Percentiles rank a stretch among this genome's conserved stretches.
Evolutionary conservation across 352 stramenopile genomes (phyloP).

Genomic region (Globisporangium perplexum): DNA sequence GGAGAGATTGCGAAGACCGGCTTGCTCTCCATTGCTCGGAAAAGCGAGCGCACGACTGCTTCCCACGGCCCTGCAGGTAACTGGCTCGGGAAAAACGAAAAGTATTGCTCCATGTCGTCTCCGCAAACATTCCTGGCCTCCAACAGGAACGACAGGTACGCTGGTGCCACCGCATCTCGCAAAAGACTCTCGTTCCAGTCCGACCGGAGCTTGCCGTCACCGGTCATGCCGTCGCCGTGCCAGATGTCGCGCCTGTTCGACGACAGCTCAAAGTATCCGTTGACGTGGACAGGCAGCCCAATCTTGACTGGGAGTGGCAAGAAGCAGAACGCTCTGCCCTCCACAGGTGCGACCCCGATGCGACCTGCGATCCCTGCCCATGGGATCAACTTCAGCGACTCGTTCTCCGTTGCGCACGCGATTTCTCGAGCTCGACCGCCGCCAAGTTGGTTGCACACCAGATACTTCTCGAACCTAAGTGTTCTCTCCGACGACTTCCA

Average conservation of each 20-base stretch:
- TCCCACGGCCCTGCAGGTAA: conserved; percentile 49
- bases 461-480: conserved; percentile 34
- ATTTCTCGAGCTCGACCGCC: conserved; percentile 72
- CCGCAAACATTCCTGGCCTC: conserved; percentile 39
- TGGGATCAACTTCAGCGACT: conserved; percentile 83
- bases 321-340: conserved; percentile 89
- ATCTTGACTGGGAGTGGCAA: conserved; percentile 88
- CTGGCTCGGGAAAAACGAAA: conserved; percentile 46
- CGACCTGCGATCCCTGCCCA: conserved; percentile 82
- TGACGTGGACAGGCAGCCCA: conserved; percentile 87
- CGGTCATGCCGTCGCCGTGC: conserved; percentile 77
- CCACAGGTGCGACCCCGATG: conserved; percentile 35
- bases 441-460: conserved; percentile 88
- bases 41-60: conserved; percentile 43
- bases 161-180: conserved; percentile 63
- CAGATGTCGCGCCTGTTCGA: conserved; percentile 84
- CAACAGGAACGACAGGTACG: conserved; percentile 64
- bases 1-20: conserved; percentile 39
- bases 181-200: conserved; percentile 72
- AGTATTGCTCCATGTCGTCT: conserved; percentile 28
- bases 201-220: conserved; percentile 71
- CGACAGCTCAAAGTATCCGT: conserved; percentile 93
- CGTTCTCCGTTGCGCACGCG: conserved; percentile 57
- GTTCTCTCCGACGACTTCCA: not conserved
- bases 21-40: conserved; percentile 40